Conservation (phyloP, 164 flowering plant genomes). For the Aristolochia californica region DNA sequence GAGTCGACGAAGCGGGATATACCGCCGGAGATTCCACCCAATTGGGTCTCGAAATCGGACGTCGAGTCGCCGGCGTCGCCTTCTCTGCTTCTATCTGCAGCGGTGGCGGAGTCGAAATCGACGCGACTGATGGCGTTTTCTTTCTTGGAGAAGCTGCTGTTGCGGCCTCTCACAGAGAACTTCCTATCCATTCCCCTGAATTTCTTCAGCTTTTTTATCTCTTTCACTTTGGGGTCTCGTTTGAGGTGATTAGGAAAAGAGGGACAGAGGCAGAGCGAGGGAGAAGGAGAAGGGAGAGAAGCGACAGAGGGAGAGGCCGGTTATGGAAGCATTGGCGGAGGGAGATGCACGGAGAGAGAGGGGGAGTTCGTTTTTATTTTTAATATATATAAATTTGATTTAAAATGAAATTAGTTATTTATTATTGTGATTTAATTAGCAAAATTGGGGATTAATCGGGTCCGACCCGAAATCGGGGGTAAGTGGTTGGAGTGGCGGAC, state of each 20-base stretch:
- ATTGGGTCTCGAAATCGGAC: conserved; percentile 3
- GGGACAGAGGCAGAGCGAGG: conserved; percentile 3
- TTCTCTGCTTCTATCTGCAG: conserved; percentile 1
- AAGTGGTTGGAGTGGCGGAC: background rate
- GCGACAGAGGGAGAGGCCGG: background rate
- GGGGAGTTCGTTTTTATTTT: background rate
- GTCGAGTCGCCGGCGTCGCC: conserved; percentile 7
- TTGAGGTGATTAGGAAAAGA: background rate
- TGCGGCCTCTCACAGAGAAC: background rate
- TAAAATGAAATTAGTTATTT: too few relatives aligned
- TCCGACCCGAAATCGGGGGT: conserved; percentile 4
- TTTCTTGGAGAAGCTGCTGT: background rate
- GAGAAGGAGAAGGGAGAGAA: background rate
- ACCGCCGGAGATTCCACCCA: conserved; percentile 11
- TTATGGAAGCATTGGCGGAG: conserved; percentile 4
- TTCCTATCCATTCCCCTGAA: background rate
- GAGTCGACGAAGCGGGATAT: conserved; percentile 15
- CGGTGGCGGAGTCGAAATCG: background rate
- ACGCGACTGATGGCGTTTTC: background rate
- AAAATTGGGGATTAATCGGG: background rate
- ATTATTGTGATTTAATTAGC: too few relatives aligned
- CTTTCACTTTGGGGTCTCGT: background rate
- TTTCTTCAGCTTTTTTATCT: background rate
- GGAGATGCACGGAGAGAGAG: background rate
- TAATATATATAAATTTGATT: background rate